phyloP scores from a whole-genome alignment of 768 basidiomycete genomes.

The Termitomyces sp. region DNA sequence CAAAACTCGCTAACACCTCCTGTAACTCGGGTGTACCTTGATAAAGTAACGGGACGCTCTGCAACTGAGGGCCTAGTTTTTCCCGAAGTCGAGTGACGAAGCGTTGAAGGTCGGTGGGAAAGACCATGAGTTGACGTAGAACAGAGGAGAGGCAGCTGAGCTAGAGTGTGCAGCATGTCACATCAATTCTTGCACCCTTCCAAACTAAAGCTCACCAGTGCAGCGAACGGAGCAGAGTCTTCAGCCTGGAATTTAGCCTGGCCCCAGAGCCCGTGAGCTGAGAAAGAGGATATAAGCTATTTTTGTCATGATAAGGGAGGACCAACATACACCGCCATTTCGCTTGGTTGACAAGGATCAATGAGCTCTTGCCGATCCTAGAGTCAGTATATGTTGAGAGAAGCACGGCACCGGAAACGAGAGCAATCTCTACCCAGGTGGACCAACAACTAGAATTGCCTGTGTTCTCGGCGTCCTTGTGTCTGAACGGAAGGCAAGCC shows the following conservation, averaged over 20 bases:
- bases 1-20: conserved; percentile 58
- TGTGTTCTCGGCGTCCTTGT: conserved; percentile 51
- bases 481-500: conserved; percentile 41
- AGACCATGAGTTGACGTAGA: conserved; percentile 72
- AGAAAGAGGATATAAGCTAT: background rate
- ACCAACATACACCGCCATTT: conserved; percentile 59
- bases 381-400: background rate
- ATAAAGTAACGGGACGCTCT: conserved; percentile 68
- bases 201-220: conserved; percentile 32
- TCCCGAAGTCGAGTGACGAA: conserved; percentile 60
- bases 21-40: conserved; percentile 69
- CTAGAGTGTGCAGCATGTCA: conserved; percentile 30
- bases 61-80: conserved; percentile 66
- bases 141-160: conserved; percentile 69
- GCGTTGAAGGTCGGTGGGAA: conserved; percentile 65
- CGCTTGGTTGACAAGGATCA: conserved; percentile 67
- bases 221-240: conserved; percentile 68
- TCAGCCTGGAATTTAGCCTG: conserved; percentile 70
- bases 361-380: conserved; percentile 74
- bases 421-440: conserved; percentile 47
- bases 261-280: conserved; percentile 73
- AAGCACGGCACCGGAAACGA: conserved; percentile 8
- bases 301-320: background rate
- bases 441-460: conserved; percentile 60
- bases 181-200: background rate